phyloP scores from a whole-genome alignment of 805 yeast genomes.

The Nakazawaea sp. region DNA sequence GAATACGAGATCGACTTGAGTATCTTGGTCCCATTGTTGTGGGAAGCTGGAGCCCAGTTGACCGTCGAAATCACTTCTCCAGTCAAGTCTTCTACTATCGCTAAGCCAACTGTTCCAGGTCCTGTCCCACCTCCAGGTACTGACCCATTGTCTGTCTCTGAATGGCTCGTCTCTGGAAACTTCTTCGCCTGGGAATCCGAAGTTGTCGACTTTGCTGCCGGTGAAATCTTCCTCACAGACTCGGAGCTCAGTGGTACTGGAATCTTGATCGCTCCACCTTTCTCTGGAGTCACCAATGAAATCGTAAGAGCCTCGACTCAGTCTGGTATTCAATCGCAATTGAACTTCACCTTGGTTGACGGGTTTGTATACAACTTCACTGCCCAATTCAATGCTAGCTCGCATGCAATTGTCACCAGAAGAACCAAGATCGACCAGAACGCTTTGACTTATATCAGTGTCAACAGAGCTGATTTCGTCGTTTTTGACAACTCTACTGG shows the following conservation, averaged over 20 bases:
- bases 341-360: conserved; percentile 22
- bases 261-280: conserved; percentile 19
- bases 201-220: conserved; percentile 14
- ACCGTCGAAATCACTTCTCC: conserved; percentile 23
- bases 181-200: conserved; percentile 21
- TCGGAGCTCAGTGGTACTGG: conserved; percentile 18
- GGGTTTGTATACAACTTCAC: conserved; percentile 16
- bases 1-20: conserved; percentile 22
- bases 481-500: conserved; percentile 10
- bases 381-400: conserved; percentile 14
- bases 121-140: conserved; percentile 18
- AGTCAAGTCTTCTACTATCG: conserved; percentile 15
- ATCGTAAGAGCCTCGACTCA: conserved; percentile 16
- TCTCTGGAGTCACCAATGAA: conserved; percentile 17
- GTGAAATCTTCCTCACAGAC: conserved; percentile 15
- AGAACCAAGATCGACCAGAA: conserved; percentile 11
- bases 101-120: conserved; percentile 15
- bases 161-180: conserved; percentile 23
- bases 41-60: conserved; percentile 19
- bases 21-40: conserved; percentile 22
- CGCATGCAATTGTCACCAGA: conserved; percentile 12
- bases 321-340: conserved; percentile 15
- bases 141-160: conserved; percentile 8
- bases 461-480: conserved; percentile 5
- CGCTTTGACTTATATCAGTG: conserved; percentile 10